Evolutionary conservation across 257 asterid genomes (phyloP), one percentile per base, ranked within the genome.

Genomic region (Fraxinus cuspidata): DNA sequence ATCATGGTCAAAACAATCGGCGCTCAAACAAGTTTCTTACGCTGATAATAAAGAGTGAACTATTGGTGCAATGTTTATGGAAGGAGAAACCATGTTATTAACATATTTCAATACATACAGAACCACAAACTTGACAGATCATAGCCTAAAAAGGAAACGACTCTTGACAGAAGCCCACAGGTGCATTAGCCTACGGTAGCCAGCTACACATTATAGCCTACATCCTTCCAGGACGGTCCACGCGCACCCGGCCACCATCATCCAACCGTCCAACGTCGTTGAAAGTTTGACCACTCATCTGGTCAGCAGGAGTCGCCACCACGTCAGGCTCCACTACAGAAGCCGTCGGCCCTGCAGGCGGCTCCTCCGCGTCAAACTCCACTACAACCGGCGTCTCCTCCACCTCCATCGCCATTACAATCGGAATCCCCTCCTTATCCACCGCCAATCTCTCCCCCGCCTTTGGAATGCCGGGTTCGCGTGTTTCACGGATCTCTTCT

Each of bases 181-280:
- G 25, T 19, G 21, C 63, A 18, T 13, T 10, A 32, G 28, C 28
- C 28, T 27, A 27, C 0, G 3, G 37, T 32, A 56, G 15, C 70
- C 23, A 38, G 66, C 27, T 34, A 34, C 70, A 31, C 2, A 21
- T n/a, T 44, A 18, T 12, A 34, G 37, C 25, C 81, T 71, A 83
- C 81, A 71, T 86, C 80, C 77, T 84, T 28, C 86, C 81, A 0
- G 83, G 0, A 5, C 78, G 90, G 69, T 76, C 88, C 81, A 81
- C 13, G 10, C 79, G 81, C 19, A 77, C 49, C 0, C 42, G 79
- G 0, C 73, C 89, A 7, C 82, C 90, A 0, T 71, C 87, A 0
- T 53, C 92, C 75, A 88, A 8, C 23, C n/a, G 70, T 0, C 96
- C 96, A 0, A 86, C 94, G 23, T 91, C 93, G 25, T 90, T 82